A percentile compares a stretch with the other conserved stretches of the same genome.
phyloP scores from a whole-genome alignment of 164 flowering plant genomes.

The Cinnamomum chago region DNA sequence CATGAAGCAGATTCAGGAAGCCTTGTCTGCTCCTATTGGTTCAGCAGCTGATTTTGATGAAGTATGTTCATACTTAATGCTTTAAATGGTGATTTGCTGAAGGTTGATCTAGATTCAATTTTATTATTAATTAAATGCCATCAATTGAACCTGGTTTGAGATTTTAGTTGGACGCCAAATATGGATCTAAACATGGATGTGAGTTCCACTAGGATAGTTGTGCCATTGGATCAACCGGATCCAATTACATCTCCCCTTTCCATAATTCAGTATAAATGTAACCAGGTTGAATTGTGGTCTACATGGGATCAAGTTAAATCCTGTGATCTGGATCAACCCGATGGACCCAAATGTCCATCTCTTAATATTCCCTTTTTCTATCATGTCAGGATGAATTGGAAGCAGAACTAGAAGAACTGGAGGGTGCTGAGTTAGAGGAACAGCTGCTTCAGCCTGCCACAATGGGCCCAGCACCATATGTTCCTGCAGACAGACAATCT shows the following conservation, averaged over 20 bases:
- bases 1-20: constrained; percentile 51
- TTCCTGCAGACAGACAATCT: constrained; percentile 35
- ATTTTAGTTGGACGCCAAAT: not conserved
- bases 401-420: constrained; percentile 51
- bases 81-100: not conserved
- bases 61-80: constrained; percentile 13
- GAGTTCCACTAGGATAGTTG: not conserved
- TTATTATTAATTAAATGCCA: too few relatives aligned
- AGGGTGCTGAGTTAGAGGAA: constrained; percentile 51
- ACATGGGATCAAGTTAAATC: not conserved
- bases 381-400: constrained; percentile 45
- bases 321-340: too few relatives aligned
- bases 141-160: too few relatives aligned
- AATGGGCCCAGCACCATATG: constrained; percentile 25
- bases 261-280: not conserved
- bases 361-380: not conserved
- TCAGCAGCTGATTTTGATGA: constrained; percentile 49
- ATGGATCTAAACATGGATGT: not conserved
- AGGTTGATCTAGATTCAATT: not conserved
- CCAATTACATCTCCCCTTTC: not conserved
- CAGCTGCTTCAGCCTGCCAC: constrained; percentile 48
- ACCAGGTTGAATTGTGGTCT: not conserved
- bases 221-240: not conserved
- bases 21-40: constrained; percentile 43
- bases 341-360: too few relatives aligned